These are phyloP conservation scores for Martiniozyma abietophila DNA, from an alignment of 805 yeast genomes.

Conservation along the genomic window DNA sequence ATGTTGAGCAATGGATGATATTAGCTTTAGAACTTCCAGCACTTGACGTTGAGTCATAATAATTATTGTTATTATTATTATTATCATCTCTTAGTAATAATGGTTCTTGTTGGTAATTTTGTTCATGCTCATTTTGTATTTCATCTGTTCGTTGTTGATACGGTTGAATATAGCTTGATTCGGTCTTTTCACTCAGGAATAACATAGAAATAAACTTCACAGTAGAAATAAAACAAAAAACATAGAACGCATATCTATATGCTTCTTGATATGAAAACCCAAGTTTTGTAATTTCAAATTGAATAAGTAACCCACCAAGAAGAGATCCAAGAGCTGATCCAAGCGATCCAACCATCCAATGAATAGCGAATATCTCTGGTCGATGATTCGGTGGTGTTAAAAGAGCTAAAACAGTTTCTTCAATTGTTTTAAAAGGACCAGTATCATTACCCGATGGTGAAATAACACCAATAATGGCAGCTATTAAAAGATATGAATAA, in stretches of 20 bases:
- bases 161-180: constrained; percentile 26
- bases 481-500: constrained; percentile 46
- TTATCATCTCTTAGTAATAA: no score
- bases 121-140: background rate
- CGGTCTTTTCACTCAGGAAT: constrained; percentile 45
- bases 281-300: constrained; percentile 27
- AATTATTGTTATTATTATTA: no score
- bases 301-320: constrained; percentile 50
- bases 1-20: background rate
- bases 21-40: background rate
- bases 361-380: constrained; percentile 68
- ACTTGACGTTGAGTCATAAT: background rate
- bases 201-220: constrained; percentile 43
- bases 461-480: constrained; percentile 78
- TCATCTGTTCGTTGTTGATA: constrained; percentile 12
- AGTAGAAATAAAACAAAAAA: constrained; percentile 47
- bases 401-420: constrained; percentile 76
- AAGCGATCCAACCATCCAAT: constrained; percentile 55
- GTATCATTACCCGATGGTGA: constrained; percentile 88
- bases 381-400: constrained; percentile 55
- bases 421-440: constrained; percentile 83
- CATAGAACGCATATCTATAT: constrained; percentile 47
- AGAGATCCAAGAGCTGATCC: constrained; percentile 74
- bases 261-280: constrained; percentile 31
- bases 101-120: no score